phyloP scores from a whole-genome alignment of 1,284 basidiomycete species.

The Neonothopanus nambi region DNA sequence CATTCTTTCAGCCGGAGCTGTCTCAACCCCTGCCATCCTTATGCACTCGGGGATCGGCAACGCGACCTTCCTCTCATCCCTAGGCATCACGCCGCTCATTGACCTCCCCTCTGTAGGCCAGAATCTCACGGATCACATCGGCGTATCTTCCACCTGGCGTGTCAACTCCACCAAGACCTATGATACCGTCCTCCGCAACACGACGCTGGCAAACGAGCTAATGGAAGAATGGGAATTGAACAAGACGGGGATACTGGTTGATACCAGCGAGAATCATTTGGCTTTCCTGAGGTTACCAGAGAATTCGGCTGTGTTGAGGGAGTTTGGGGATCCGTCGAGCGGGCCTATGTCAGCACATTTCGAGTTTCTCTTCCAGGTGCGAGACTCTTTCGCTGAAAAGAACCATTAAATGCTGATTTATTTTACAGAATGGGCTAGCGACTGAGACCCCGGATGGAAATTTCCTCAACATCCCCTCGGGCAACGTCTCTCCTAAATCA shows the following conservation, averaged over 20 bases:
- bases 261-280: conserved; percentile 19
- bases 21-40: conserved; percentile 45
- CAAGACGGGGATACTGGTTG: conserved; percentile 26
- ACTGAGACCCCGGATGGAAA: not conserved
- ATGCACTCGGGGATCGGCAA: conserved; percentile 49
- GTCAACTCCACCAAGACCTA: conserved; percentile 29
- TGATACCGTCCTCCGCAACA: conserved; percentile 25
- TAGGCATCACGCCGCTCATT: conserved; percentile 29
- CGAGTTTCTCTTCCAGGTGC: conserved; percentile 29
- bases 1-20: conserved; percentile 44
- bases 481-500: conserved; percentile 5
- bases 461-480: conserved; percentile 3
- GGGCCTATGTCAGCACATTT: conserved; percentile 34
- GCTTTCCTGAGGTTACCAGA: conserved; percentile 32
- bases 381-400: conserved; percentile 1
- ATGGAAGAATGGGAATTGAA: conserved; percentile 29
- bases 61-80: conserved; percentile 17
- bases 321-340: conserved; percentile 33
- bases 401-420: not conserved
- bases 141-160: conserved; percentile 27
- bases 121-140: conserved; percentile 42
- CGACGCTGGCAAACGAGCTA: conserved; percentile 18
- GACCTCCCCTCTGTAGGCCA: conserved; percentile 41
- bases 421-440: conserved; percentile 6
- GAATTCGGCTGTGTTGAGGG: conserved; percentile 30